Conservation (phyloP, 192 early-diverging fungal genomes). For the Backusella parvicylindrica region DNA sequence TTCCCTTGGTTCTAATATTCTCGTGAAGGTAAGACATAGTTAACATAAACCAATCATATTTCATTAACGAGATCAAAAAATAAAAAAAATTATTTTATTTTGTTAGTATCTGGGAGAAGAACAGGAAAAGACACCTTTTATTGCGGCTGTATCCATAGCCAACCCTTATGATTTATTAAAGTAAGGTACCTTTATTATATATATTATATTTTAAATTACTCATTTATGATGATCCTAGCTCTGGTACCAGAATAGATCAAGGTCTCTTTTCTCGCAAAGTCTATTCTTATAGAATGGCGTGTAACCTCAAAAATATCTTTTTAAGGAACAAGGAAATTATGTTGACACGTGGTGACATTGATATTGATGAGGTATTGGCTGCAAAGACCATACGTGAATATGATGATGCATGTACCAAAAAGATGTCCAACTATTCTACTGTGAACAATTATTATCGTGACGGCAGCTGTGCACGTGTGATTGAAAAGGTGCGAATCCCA, state of each 20-base stretch:
- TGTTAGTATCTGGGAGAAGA: constrained; percentile 77
- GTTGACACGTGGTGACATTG: constrained; percentile 40
- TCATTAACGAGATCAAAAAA: neutral
- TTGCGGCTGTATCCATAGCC: constrained; percentile 72
- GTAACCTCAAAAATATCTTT: constrained; percentile 43
- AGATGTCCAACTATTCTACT: constrained; percentile 73
- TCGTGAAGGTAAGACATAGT: constrained; percentile 64
- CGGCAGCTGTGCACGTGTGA: constrained; percentile 57
- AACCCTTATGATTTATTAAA: constrained; percentile 84
- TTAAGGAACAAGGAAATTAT: constrained; percentile 41
- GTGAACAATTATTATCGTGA: constrained; percentile 79
- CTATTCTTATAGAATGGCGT: constrained; percentile 49
- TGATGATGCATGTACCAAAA: constrained; percentile 75
- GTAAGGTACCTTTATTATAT: constrained; percentile 27
- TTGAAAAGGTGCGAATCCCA: constrained; percentile 69
- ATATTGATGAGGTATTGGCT: constrained; percentile 48
- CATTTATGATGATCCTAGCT: neutral
- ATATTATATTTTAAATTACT: neutral
- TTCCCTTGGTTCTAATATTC: constrained; percentile 88
- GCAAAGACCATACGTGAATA: constrained; percentile 72
- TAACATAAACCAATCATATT: neutral
- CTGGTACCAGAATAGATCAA: constrained; percentile 36
- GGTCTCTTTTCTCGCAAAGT: constrained; percentile 38
- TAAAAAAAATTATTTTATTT: neutral
- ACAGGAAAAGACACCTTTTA: constrained; percentile 68